Base-by-base conservation (phyloP, 306 rosid genomes). In the Medicago lupulina region DNA sequence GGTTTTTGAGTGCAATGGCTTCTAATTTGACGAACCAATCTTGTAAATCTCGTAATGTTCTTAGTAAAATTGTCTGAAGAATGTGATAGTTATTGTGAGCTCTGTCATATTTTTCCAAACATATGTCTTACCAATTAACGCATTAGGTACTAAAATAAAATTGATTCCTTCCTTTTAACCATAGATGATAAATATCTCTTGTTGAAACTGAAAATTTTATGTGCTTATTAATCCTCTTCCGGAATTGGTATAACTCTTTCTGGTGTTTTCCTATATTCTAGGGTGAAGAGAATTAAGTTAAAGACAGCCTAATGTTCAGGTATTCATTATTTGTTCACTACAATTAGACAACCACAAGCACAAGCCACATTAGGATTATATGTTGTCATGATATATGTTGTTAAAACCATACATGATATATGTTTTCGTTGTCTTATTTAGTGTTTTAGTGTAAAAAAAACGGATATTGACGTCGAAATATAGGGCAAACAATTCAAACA, bases 1-100 rank as follows among this genome's bases (percentile, higher is more conserved):
- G 99, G 70, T 95, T 95, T 89, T 90, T 84, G 93, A 92, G 93
- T 81, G 99, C 97, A 43, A 95, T 95, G 99, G 99, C 97, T 70
- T 92, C 99, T 80, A 96, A 96, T 86, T 74, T 92, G 88, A 51
- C 97, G 9, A 92, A 92, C 75, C 99, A 96, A 74, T 96, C 92
- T 67, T 98, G 97, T 67, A 95, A 23, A 23, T 23, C 28, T 23
- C 3, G 28, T 23, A 23, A 95, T 68, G 99, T 95, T 67, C 98
- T 95, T 57, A 95, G 99, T n/a, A n/a, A n/a, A n/a, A n/a, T n/a
- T n/a, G n/a, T n/a, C n/a, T n/a, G n/a, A n/a, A n/a, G n/a, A n/a
- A n/a, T n/a, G n/a, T n/a, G n/a, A n/a, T n/a, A n/a, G n/a, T n/a
- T n/a, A n/a, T n/a, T n/a, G n/a, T n/a, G n/a, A n/a, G n/a, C n/a